A percentile compares a stretch with the other conserved stretches of the same genome.
Evolutionary conservation across 169 alveolate genomes (phyloP).

Genomic region (Plasmodium falciparum): DNA sequence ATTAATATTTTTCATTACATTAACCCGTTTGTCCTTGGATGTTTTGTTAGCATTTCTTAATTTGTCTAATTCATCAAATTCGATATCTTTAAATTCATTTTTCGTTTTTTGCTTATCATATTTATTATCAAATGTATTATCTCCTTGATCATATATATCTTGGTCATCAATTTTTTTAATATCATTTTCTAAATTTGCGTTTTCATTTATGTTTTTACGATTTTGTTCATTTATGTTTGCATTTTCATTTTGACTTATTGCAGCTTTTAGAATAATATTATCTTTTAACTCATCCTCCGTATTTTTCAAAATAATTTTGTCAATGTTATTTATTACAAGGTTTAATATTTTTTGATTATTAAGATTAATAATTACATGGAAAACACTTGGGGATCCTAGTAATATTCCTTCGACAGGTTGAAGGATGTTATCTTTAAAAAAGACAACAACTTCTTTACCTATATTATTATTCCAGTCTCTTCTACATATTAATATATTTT

Average conservation of each 20-base stretch:
- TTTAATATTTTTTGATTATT: slow-evolving; percentile 65
- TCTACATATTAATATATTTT: slow-evolving; percentile 77
- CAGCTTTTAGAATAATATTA: slow-evolving; percentile 30
- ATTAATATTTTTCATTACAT: slow-evolving; percentile 5
- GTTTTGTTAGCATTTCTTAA: slow-evolving; percentile 15
- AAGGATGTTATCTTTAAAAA: slow-evolving; percentile 75
- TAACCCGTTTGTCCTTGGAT: neutral
- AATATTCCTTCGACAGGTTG: slow-evolving; percentile 75
- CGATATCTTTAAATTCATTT: neutral
- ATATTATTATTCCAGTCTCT: slow-evolving; percentile 82
- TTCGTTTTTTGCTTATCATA: neutral
- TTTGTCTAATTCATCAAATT: slow-evolving; percentile 32
- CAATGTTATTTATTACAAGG: slow-evolving; percentile 5
- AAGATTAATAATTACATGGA: slow-evolving; percentile 74
- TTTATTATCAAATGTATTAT: neutral
- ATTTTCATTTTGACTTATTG: neutral
- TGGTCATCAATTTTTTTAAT: neutral
- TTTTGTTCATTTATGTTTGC: neutral
- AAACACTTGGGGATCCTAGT: slow-evolving; percentile 81
- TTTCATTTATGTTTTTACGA: neutral
- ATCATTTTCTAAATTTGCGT: slow-evolving; percentile 3
- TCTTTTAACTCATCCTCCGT: slow-evolving; percentile 13
- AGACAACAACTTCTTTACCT: slow-evolving; percentile 79
- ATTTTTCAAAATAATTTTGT: slow-evolving; percentile 30
- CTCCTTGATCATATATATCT: neutral